Conservation (phyloP, 2,329 filamentous ascomycete species). For the Fusarium luffae region DNA sequence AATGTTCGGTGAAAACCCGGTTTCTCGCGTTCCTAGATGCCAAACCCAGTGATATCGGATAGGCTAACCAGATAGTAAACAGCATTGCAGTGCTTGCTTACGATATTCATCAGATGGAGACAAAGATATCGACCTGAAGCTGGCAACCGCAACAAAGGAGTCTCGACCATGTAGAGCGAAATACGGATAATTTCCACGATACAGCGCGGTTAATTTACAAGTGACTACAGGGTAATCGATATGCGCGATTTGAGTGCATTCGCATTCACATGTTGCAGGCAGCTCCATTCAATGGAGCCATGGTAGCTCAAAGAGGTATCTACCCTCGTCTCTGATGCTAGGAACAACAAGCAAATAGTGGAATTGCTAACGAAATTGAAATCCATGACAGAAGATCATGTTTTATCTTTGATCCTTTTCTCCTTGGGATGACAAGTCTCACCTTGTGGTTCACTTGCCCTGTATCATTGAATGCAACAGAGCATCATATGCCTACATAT, state of each 20-base stretch:
- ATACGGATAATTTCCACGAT: neutral
- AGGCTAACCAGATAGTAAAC: neutral
- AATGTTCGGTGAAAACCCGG: conserved; percentile 32
- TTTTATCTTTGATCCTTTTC: conserved; percentile 30
- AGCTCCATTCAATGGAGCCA: neutral
- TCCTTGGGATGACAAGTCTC: conserved; percentile 11
- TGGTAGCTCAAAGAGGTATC: conserved; percentile 5
- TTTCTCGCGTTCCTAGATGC: conserved; percentile 27
- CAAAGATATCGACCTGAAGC: neutral
- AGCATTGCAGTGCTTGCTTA: neutral
- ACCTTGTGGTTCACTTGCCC: neutral
- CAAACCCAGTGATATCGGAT: neutral
- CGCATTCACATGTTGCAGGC: conserved; percentile 19
- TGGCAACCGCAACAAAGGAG: neutral
- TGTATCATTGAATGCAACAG: neutral
- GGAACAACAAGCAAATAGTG: conserved; percentile 14
- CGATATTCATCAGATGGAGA: neutral
- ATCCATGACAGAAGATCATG: conserved; percentile 20
- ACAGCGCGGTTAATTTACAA: neutral
- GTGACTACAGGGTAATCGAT: neutral
- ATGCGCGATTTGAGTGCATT: conserved; percentile 34
- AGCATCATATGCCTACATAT: neutral
- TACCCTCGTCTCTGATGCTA: neutral
- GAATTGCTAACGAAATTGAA: conserved; percentile 37
- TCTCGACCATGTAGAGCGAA: neutral